Percentiles rank a stretch among this genome's conserved stretches.
phyloP scores from a whole-genome alignment of 371 early-diverging fungal species.

The Choanephora cucurbitarum region DNA sequence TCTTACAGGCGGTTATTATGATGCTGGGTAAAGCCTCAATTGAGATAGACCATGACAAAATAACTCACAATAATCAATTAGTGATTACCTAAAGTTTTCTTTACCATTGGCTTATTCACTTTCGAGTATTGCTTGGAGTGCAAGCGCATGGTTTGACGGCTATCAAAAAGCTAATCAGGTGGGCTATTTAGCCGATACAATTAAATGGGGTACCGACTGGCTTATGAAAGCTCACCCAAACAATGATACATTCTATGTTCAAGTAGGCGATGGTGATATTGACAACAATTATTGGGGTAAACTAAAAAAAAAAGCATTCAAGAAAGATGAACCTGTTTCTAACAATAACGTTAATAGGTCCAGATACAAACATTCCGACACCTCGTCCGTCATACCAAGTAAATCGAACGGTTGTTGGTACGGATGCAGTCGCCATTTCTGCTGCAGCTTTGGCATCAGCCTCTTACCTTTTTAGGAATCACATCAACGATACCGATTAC shows the following conservation, averaged over 20 bases:
- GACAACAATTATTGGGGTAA: constrained; percentile 53
- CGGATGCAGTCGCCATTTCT: constrained; percentile 61
- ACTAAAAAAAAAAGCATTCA: constrained; percentile 1
- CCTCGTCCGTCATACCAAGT: constrained; percentile 60
- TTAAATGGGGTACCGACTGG: constrained; percentile 72
- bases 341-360: constrained; percentile 19
- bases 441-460: constrained; percentile 67
- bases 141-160: constrained; percentile 57
- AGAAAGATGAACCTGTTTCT: neutral
- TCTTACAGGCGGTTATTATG: constrained; percentile 52
- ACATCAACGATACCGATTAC: constrained; percentile 54
- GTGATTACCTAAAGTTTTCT: constrained; percentile 67
- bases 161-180: constrained; percentile 57
- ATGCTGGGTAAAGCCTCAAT: constrained; percentile 31
- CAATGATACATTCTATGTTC: constrained; percentile 32
- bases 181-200: constrained; percentile 45
- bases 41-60: neutral
- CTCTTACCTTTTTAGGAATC: constrained; percentile 54
- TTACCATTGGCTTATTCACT: constrained; percentile 60
- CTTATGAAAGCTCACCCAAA: constrained; percentile 37
- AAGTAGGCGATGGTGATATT: constrained; percentile 41
- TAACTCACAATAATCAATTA: too few relatives aligned
- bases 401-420: constrained; percentile 50
- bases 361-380: constrained; percentile 52
- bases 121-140: constrained; percentile 60